Evolutionary conservation across 331 rosid species (phyloP), one percentile per base, ranked within the genome.

Genomic region (Cydonia oblonga): DNA sequence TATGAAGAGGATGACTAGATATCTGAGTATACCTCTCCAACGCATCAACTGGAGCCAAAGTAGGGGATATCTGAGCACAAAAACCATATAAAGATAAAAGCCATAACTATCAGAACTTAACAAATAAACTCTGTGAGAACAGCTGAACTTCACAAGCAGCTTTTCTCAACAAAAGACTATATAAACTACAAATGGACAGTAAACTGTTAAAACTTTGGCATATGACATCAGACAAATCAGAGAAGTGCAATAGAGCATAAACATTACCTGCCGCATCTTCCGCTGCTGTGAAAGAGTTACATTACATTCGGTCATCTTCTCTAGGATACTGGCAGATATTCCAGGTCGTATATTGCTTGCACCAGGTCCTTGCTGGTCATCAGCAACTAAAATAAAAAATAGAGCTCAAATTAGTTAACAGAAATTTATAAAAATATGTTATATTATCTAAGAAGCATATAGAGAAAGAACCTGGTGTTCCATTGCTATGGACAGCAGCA

Each of bases 1-100:
- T 95, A 81, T 95, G 97, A 66, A 95, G 87, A 60, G 99, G 99
- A 40, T 95, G 99, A 68, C 99, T 95, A 70, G 99, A 91, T 79
- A 91, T 95, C 81, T 91, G 99, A 42, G 96, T 95, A 78, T 88
- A 95, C 68, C 87, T 81, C 82, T 88, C 99, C 58, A 95, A 5
- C 73, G 85, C 89, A 19, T 89, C 97, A 86, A 87, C 51, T 38
- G 97, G 80, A 78, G 97, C 93, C 90, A 95, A 81, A 0, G 93
- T 85, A 59, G 96, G 73, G 67, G 97, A 86, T 77, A 91, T 88
- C 99, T 95, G 86, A 72, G 78, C 59, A 64, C 70, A 79, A 7
- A 7, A 29, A 20, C 70, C 35, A 68, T 18, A 35, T 15, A 22
- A 5, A 64, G 16, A 67, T 51, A 30, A 73, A 24, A 59, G 40